Conservation (phyloP, 1,139 yeast genomes). For the Debaryomyces coudertii region DNA sequence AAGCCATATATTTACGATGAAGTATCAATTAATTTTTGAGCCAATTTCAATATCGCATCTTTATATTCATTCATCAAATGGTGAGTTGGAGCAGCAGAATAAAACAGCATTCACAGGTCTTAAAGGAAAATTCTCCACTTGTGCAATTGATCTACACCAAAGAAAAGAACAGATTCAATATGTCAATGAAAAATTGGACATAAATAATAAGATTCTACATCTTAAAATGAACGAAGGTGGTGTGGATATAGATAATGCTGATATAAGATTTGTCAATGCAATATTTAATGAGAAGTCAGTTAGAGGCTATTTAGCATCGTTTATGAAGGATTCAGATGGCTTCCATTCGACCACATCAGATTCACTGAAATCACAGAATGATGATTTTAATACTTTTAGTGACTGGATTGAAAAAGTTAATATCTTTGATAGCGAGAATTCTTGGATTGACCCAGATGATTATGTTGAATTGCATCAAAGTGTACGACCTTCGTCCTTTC, state of each 20-base stretch:
- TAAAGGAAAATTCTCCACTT: slow-evolving; percentile 68
- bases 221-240: slow-evolving; percentile 80
- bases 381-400: slow-evolving; percentile 9
- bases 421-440: slow-evolving; percentile 48
- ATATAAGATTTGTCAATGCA: slow-evolving; percentile 72
- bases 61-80: slow-evolving; percentile 59
- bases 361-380: slow-evolving; percentile 3
- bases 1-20: slow-evolving; percentile 74
- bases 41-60: slow-evolving; percentile 78
- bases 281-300: slow-evolving; percentile 60
- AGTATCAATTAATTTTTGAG: slow-evolving; percentile 72
- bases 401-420: slow-evolving; percentile 35
- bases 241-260: slow-evolving; percentile 69
- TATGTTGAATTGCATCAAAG: slow-evolving; percentile 70
- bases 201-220: slow-evolving; percentile 56
- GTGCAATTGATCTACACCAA: slow-evolving; percentile 80
- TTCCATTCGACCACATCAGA: slow-evolving; percentile 9
- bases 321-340: slow-evolving; percentile 33
- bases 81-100: slow-evolving; percentile 45
- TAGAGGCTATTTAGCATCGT: slow-evolving; percentile 50
- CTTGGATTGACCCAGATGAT: slow-evolving; percentile 85
- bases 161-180: slow-evolving; percentile 69
- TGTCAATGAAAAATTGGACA: slow-evolving; percentile 58
- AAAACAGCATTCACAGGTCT: slow-evolving; percentile 72
- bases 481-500: slow-evolving; percentile 51